A percentile compares a stretch with the other conserved stretches of the same genome.
phyloP scores from a whole-genome alignment of 2,329 filamentous ascomycete genomes.

The Fusarium sp. region DNA sequence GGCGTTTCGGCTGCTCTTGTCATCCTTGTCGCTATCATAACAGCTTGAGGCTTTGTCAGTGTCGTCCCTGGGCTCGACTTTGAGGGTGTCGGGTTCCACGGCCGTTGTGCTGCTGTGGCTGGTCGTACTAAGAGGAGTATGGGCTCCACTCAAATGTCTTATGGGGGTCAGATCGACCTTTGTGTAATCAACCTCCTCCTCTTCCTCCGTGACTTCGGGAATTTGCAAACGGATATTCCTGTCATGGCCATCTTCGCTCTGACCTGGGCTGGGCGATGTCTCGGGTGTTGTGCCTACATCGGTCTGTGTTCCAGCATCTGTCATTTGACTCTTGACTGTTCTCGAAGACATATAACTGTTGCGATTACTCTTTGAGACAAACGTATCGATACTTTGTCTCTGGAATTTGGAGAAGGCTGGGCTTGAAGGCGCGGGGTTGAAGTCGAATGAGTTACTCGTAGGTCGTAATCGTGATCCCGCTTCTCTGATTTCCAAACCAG shows the following conservation, averaged over 20 bases:
- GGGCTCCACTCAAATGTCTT: constrained; percentile 56
- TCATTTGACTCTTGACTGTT: constrained; percentile 77
- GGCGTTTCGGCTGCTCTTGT: constrained; percentile 46
- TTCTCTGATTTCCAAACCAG: constrained; percentile 89
- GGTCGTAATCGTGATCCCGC: constrained; percentile 79
- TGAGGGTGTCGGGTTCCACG: constrained; percentile 38
- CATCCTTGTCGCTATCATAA: constrained; percentile 43
- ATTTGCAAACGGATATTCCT: constrained; percentile 56
- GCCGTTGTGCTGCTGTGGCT: constrained; percentile 39
- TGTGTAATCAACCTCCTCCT: constrained; percentile 70
- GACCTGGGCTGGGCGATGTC: constrained; percentile 66
- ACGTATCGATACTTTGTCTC: constrained; percentile 77
- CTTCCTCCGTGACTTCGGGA: constrained; percentile 55
- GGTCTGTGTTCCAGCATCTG: constrained; percentile 75
- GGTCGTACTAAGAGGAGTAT: constrained; percentile 34
- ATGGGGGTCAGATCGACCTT: constrained; percentile 66
- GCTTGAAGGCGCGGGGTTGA: constrained; percentile 79
- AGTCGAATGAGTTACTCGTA: constrained; percentile 84
- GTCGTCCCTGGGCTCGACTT: constrained; percentile 42
- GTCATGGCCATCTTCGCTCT: constrained; percentile 64
- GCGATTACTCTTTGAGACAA: constrained; percentile 68
- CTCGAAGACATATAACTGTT: constrained; percentile 81
- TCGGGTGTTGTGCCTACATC: constrained; percentile 64
- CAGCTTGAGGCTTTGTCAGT: constrained; percentile 43
- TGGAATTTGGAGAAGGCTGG: constrained; percentile 71